A percentile compares a stretch with the other conserved stretches of the same genome.
These are phyloP conservation scores for Stephanodiscus minutulus DNA, from an alignment of 108 stramenopile species.

Conservation along the genomic window DNA sequence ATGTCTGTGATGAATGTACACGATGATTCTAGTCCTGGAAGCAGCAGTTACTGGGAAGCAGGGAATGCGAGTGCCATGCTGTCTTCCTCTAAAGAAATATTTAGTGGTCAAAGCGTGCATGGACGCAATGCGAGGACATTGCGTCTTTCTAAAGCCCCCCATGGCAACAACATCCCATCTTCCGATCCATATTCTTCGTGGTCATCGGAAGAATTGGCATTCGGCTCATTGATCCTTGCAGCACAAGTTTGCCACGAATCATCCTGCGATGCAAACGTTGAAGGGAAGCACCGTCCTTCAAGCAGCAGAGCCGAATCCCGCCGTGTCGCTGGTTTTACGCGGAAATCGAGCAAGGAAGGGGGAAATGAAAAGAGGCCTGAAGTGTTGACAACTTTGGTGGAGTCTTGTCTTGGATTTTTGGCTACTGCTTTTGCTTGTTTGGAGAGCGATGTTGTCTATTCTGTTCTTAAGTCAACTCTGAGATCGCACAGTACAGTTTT, in stretches of 20 bases:
- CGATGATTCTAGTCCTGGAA: constrained; percentile 1
- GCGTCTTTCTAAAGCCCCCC: constrained; percentile 8
- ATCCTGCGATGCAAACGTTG: constrained; percentile 1
- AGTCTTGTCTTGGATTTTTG: constrained; percentile 40
- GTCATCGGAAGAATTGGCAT: constrained; percentile 29
- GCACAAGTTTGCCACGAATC: constrained; percentile 28
- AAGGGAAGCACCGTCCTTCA: background rate
- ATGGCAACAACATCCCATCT: background rate
- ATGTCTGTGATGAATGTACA: constrained; percentile 50
- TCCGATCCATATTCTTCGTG: constrained; percentile 10
- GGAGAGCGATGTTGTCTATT: constrained; percentile 46
- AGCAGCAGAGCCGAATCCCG: background rate
- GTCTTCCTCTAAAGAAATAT: constrained; percentile 13
- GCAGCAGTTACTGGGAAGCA: constrained; percentile 3
- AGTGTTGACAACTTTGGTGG: constrained; percentile 23
- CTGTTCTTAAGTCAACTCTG: constrained; percentile 13
- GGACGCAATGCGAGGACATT: constrained; percentile 39
- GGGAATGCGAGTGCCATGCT: background rate
- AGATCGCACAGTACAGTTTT: constrained; percentile 14
- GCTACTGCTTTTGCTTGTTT: constrained; percentile 45
- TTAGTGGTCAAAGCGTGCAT: constrained; percentile 41
- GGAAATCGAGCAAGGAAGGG: background rate
- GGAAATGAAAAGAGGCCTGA: constrained; percentile 4
- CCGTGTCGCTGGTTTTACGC: constrained; percentile 13
- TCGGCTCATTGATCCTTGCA: constrained; percentile 25